Evolutionary conservation across 345 rosid genomes (phyloP), one percentile per base, ranked within the genome.

Genomic region (Linum usitatissimum): DNA sequence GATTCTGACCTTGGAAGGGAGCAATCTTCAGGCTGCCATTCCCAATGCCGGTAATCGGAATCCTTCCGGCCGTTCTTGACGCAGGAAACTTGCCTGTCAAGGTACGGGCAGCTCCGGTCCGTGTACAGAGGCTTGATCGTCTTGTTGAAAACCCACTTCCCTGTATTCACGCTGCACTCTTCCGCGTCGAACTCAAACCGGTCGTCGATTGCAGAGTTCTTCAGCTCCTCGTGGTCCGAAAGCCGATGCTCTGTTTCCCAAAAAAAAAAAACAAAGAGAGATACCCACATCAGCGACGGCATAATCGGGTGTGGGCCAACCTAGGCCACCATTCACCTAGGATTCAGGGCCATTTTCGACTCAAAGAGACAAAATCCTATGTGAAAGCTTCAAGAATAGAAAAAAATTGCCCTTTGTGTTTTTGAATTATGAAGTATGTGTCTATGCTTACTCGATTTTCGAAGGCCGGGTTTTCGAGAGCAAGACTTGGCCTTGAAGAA

Each of bases 1-100:
- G 0, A 31, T 31, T 40, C 21, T 34, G 49, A 88, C 98, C 84
- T 77, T 30, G 96, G 95, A 67, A 92, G 64, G 38, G 78, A 74
- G 59, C 98, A 92, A 64, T 92, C 98, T 36, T 87, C 93, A 2
- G 95, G 96, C 69, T 81, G 96, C 98, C 98, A 92, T 65, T 83
- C 90, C 98, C 96, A 92, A 40, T 77, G 81, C 14, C 66, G 89
- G 68, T 89, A 92, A 67, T 84, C 83, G 0, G 85, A 77, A 61
- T 92, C 91, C 42, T 30, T 77, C 40, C 82, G 70, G 9, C 89
- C 96, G 30, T 92, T 89, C 71, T 85, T 78, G 56, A 75, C 78
- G 51, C 96, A 92, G 53, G 91, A 67, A 66, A 92, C 77, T 69
- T 89, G 98, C 53, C 71, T 68, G 34, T 92, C 98, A 3, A 92